Conservation (phyloP, 441 rosid species). For the Hypseocharis bilobata region DNA sequence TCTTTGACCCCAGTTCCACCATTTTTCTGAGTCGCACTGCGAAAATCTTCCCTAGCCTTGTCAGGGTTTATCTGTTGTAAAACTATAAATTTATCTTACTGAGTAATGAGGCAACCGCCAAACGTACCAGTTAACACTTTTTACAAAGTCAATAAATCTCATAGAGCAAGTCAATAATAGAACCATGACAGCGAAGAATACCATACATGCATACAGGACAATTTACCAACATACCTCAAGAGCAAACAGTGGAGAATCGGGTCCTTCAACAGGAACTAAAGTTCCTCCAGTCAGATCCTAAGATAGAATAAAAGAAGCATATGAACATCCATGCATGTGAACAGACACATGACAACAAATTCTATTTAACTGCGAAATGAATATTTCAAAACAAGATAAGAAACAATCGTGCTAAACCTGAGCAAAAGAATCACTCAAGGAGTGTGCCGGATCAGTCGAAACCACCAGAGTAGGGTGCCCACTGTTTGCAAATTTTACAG, state of each 20-base stretch:
- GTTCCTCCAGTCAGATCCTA: constrained; percentile 80
- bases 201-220: constrained; percentile 8
- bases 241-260: constrained; percentile 69
- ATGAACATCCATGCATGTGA: constrained; percentile 6
- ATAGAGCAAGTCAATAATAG: constrained; percentile 12
- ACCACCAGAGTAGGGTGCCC: constrained; percentile 91
- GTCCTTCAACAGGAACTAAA: constrained; percentile 78
- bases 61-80: constrained; percentile 69
- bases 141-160: constrained; percentile 1
- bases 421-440: constrained; percentile 85
- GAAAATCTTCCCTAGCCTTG: constrained; percentile 83
- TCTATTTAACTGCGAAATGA: constrained; percentile 1
- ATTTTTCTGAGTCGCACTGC: constrained; percentile 45
- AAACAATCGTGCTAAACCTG: constrained; percentile 39
- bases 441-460: constrained; percentile 94
- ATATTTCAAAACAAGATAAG: constrained; percentile 2
- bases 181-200: too few species aligned
- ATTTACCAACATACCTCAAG: constrained; percentile 50
- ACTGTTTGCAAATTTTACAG: constrained; percentile 74
- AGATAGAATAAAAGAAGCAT: constrained; percentile 2
- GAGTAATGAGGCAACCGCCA: constrained; percentile 9
- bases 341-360: constrained; percentile 15
- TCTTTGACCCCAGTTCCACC: constrained; percentile 77
- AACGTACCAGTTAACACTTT: background rate
- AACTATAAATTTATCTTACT: constrained; percentile 29